Evolutionary conservation across 1,139 yeast genomes (phyloP).

Genomic region (Zygosaccharomyces sapae): DNA sequence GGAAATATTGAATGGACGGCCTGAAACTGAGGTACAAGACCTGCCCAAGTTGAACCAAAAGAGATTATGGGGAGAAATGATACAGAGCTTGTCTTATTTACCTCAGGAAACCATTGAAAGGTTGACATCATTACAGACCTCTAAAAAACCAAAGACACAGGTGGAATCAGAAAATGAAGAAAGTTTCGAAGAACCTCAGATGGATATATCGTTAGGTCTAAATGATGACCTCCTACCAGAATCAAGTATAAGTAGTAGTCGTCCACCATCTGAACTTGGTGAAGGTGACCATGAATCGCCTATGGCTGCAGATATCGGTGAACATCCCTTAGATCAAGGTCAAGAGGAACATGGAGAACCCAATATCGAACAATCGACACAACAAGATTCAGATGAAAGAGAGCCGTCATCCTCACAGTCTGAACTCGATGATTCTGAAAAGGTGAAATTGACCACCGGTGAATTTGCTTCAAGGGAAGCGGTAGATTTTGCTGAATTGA

Average conservation of each 20-base stretch:
- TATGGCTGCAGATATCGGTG: slow-evolving; percentile 16
- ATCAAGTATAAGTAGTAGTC: slow-evolving; percentile 6
- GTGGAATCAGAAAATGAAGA: slow-evolving; percentile 6
- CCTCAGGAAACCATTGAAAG: slow-evolving; percentile 18
- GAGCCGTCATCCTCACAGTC: slow-evolving; percentile 1
- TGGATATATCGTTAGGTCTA: slow-evolving; percentile 27
- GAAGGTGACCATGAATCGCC: slow-evolving; percentile 16
- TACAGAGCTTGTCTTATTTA: slow-evolving; percentile 17
- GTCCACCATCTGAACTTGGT: slow-evolving; percentile 10
- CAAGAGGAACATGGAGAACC: background rate
- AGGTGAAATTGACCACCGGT: slow-evolving; percentile 22
- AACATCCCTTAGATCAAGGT: slow-evolving; percentile 7
- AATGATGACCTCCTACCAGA: slow-evolving; percentile 17
- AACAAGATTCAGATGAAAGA: slow-evolving; percentile 2
- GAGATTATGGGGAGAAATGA: slow-evolving; percentile 23
- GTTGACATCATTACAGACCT: slow-evolving; percentile 14
- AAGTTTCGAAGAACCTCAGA: slow-evolving; percentile 16
- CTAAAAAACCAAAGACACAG: slow-evolving; percentile 16
- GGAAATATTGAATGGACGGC: background rate
- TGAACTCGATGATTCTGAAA: slow-evolving; percentile 16
- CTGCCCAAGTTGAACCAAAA: slow-evolving; percentile 14
- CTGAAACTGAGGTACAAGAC: background rate
- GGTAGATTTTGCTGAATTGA: slow-evolving; percentile 50
- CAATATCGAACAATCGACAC: slow-evolving; percentile 1
- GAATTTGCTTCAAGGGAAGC: slow-evolving; percentile 46